These are phyloP conservation scores for Yamadazyma membranifaciens DNA, from an alignment of 1,139 yeast genomes.

Conservation along the genomic window DNA sequence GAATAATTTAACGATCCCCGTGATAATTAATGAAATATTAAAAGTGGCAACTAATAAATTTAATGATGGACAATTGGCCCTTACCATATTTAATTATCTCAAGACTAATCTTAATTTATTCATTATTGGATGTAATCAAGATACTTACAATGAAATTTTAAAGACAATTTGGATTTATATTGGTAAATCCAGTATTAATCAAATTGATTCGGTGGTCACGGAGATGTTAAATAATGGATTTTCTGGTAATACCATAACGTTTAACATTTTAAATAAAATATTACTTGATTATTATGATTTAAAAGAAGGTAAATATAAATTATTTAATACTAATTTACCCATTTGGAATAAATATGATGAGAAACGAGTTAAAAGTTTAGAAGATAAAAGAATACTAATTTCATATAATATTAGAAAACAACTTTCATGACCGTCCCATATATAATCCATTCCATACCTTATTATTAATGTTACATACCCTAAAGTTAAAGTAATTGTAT, in stretches of 20 bases:
- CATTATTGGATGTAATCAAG: conserved; percentile 40
- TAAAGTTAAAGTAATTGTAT: background rate
- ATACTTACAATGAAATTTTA: conserved; percentile 41
- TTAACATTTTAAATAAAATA: conserved; percentile 35
- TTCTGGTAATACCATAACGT: conserved; percentile 36
- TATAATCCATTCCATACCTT: too few relatives aligned
- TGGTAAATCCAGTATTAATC: conserved; percentile 37
- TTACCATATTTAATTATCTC: conserved; percentile 34
- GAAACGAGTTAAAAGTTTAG: conserved; percentile 28
- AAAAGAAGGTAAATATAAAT: conserved; percentile 26
- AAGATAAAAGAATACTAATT: conserved; percentile 9
- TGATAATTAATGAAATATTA: conserved; percentile 33
- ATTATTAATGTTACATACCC: too few relatives aligned
- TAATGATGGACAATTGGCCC: conserved; percentile 36
- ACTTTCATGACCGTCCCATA: background rate
- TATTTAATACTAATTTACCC: conserved; percentile 20
- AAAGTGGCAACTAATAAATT: conserved; percentile 25
- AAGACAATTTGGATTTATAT: conserved; percentile 37
- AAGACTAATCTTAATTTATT: conserved; percentile 34
- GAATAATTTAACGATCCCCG: conserved; percentile 38
- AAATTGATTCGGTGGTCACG: conserved; percentile 30
- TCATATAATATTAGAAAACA: conserved; percentile 1
- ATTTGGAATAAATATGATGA: conserved; percentile 42
- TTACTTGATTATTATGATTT: conserved; percentile 35
- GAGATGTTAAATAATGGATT: conserved; percentile 48